Evolutionary conservation across 2,329 filamentous ascomycete genomes (phyloP).

Genomic region (Diplodia corticola): DNA sequence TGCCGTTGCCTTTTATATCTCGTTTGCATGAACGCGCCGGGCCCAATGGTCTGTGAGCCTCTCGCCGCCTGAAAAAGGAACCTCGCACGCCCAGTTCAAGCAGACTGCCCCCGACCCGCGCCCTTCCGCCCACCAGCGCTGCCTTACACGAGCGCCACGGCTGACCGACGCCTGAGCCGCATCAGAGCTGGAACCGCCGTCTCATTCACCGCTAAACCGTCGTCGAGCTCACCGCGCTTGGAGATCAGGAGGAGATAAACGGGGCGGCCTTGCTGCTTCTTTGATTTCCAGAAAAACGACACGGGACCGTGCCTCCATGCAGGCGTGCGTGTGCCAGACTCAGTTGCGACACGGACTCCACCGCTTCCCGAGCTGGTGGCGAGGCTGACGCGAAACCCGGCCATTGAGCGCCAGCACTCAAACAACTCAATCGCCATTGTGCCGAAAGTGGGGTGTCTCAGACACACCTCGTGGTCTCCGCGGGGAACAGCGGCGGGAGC

Average conservation of each 20-base stretch:
- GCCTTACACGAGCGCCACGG: neutral
- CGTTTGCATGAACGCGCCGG: neutral
- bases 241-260: slow-evolving; percentile 16
- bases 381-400: slow-evolving; percentile 3
- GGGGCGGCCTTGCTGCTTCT: neutral
- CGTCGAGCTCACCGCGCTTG: slow-evolving; percentile 12
- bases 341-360: slow-evolving; percentile 15
- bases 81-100: neutral
- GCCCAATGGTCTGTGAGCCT: slow-evolving; percentile 6
- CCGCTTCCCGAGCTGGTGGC: neutral
- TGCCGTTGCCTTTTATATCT: slow-evolving; percentile 5
- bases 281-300: slow-evolving; percentile 6
- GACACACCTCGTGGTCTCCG: neutral
- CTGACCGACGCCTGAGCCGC: neutral
- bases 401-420: neutral
- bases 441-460: neutral
- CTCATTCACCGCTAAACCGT: slow-evolving; percentile 9
- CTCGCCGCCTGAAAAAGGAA: slow-evolving; percentile 7
- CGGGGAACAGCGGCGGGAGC: neutral
- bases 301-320: slow-evolving; percentile 5
- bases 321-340: neutral
- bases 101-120: slow-evolving; percentile 6
- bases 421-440: neutral
- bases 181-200: neutral
- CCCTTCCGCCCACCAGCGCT: neutral